These are phyloP conservation scores for Camellia japonica DNA, from an alignment of 148 eudicot genomes.

Conservation along the genomic window DNA sequence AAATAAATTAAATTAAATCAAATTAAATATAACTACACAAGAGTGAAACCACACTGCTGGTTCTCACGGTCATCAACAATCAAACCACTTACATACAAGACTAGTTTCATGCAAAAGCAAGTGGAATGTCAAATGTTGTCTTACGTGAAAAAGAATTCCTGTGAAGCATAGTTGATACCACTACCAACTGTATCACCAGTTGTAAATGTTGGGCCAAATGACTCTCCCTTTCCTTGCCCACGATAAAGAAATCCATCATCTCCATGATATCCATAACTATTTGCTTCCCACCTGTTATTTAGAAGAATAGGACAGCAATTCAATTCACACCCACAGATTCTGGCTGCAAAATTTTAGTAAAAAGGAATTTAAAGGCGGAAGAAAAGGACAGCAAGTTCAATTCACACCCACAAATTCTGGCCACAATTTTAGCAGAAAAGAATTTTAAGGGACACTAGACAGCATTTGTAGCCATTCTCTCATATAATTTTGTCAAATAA, in stretches of 20 bases:
- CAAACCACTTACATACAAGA: conserved; percentile 19
- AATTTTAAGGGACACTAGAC: neutral
- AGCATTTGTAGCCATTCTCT: neutral
- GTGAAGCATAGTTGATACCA: conserved; percentile 84
- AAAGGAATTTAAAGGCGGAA: too few species aligned
- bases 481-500: too few species aligned
- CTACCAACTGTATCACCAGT: conserved; percentile 87
- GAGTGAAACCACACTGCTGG: conserved; percentile 4
- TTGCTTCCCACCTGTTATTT: conserved; percentile 83
- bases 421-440: neutral
- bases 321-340: neutral
- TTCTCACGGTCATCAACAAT: conserved; percentile 16
- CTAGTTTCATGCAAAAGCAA: conserved; percentile 16
- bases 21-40: neutral
- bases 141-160: conserved; percentile 95
- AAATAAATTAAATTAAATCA: neutral
- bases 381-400: neutral
- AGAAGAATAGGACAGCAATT: neutral
- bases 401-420: neutral
- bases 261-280: conserved; percentile 97
- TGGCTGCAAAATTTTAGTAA: neutral
- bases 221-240: conserved; percentile 83
- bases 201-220: conserved; percentile 73
- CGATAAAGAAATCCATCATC: conserved; percentile 88
- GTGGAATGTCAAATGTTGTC: conserved; percentile 21